Conservation (phyloP, 305 asterid species). For the Rubia peregrina region DNA sequence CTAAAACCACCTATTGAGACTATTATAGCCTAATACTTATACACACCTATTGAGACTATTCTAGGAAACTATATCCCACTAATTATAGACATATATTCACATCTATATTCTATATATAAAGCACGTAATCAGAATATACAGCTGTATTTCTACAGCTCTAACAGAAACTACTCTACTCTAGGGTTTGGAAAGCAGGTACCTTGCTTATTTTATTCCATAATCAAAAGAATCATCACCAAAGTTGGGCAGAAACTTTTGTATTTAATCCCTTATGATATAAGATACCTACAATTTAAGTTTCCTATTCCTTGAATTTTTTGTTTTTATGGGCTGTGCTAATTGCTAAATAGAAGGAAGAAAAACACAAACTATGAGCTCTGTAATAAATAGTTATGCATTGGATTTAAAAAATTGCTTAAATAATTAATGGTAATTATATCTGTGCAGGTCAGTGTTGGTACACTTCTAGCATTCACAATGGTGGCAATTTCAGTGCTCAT, state of each 20-base stretch:
- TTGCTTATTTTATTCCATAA: background rate
- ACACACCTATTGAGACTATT: no score
- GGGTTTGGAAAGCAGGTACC: background rate
- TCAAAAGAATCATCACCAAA: background rate
- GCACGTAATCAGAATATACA: no score
- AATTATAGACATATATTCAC: no score
- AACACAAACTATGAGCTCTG: background rate
- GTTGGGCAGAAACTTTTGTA: background rate
- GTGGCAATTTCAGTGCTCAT: slow-evolving; percentile 85
- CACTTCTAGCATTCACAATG: slow-evolving; percentile 89
- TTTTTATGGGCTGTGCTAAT: no score
- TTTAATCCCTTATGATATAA: background rate
- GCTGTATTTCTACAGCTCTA: no score
- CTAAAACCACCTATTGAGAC: no score
- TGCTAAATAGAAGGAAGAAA: background rate
- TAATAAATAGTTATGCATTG: background rate
- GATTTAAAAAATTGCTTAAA: background rate
- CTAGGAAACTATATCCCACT: no score
- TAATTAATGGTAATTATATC: background rate
- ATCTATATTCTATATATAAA: no score
- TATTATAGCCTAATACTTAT: no score
- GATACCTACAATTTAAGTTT: background rate
- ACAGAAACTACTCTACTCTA: background rate
- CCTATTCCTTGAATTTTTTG: background rate
- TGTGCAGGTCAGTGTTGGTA: slow-evolving; percentile 92